A percentile compares a stretch with the other conserved stretches of the same genome.
Evolutionary conservation across 441 rosid genomes (phyloP).

Genomic region (Geranium incanum): DNA sequence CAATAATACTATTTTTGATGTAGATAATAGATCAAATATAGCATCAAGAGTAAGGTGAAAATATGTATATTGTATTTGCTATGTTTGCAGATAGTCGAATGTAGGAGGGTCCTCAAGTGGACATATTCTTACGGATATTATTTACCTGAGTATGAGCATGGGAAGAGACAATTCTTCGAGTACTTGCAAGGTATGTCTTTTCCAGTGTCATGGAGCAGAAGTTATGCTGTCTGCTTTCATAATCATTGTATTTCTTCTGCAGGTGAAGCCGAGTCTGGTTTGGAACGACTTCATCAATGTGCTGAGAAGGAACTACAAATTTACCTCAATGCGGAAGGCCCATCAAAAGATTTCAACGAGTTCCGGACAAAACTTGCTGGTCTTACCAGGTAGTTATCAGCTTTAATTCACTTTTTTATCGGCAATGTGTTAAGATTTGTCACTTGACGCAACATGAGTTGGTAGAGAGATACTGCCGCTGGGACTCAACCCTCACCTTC

Average conservation of each 20-base stretch:
- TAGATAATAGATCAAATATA: background rate
- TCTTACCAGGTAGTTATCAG: conserved; percentile 45
- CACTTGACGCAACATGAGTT: too few species aligned
- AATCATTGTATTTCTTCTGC: conserved; percentile 13
- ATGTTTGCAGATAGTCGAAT: conserved; percentile 55
- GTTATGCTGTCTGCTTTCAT: conserved; percentile 8
- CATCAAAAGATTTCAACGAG: conserved; percentile 51
- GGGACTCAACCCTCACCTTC: too few species aligned
- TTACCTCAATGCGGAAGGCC: conserved; percentile 42
- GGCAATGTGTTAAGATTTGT: too few species aligned
- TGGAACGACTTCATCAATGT: conserved; percentile 74
- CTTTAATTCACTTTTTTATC: background rate
- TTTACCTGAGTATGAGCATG: conserved; percentile 54
- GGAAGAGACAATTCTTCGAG: conserved; percentile 63
- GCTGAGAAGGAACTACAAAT: conserved; percentile 64
- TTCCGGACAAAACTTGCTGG: conserved; percentile 72
- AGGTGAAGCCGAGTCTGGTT: conserved; percentile 78
- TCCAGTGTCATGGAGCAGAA: background rate
- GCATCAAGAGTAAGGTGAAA: background rate
- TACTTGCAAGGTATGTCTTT: conserved; percentile 56
- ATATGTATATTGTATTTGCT: background rate
- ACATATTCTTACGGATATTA: conserved; percentile 79
- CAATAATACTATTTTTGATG: conserved; percentile 11
- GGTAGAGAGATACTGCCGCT: too few species aligned
- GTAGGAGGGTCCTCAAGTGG: conserved; percentile 79